Evolutionary conservation across 305 asterid species (phyloP).

Genomic region (Fraxinus platypoda): DNA sequence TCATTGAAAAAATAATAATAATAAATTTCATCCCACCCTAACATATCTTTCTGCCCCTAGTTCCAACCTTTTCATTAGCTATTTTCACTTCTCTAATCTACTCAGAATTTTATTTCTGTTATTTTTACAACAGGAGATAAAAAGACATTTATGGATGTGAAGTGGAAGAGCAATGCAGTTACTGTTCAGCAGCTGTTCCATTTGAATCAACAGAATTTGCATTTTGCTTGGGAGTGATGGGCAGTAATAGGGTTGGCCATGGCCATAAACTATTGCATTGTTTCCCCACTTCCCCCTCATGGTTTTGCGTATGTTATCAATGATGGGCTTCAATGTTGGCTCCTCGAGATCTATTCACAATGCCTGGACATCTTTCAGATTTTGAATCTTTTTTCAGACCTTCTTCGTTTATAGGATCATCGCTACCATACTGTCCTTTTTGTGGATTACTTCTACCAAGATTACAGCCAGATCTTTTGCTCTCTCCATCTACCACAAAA

Average conservation of each 20-base stretch:
- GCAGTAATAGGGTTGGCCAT: constrained; percentile 28
- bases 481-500: constrained; percentile 43
- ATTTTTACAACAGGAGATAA: constrained; percentile 27
- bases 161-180: constrained; percentile 61
- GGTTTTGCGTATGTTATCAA: constrained; percentile 76
- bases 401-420: constrained; percentile 25
- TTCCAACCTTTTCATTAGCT: neutral
- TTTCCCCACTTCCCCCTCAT: constrained; percentile 59
- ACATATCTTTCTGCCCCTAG: no score
- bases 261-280: constrained; percentile 53
- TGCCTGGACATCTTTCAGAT: constrained; percentile 53
- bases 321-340: constrained; percentile 50
- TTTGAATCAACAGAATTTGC: constrained; percentile 71
- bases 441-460: constrained; percentile 83
- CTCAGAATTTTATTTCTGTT: neutral
- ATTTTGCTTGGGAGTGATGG: constrained; percentile 48
- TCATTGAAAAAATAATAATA: no score
- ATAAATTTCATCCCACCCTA: no score
- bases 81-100: constrained; percentile 2
- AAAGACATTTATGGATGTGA: constrained; percentile 29
- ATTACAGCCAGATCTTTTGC: constrained; percentile 60
- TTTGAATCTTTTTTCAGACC: constrained; percentile 31
- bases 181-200: constrained; percentile 70
- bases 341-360: constrained; percentile 46
- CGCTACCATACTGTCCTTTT: constrained; percentile 65